Percentiles rank a stretch among this genome's conserved stretches.
Evolutionary conservation across 2,329 filamentous ascomycete species (phyloP).

Genomic region (Alternaria brassicicola): DNA sequence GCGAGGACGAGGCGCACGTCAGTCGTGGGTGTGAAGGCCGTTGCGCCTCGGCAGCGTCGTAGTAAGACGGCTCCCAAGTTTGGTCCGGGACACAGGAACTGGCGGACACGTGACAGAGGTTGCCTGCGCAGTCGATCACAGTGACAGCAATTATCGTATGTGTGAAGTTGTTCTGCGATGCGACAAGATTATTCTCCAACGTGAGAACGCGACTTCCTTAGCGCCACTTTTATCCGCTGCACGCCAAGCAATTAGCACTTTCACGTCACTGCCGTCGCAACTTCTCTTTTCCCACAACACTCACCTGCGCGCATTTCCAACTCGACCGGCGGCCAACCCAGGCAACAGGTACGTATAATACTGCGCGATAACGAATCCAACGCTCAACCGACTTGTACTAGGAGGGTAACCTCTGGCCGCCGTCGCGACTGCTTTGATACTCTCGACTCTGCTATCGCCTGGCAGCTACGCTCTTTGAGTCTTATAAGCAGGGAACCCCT

Average conservation of each 20-base stretch:
- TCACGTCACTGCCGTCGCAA: constrained; percentile 20
- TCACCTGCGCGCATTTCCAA: constrained; percentile 1
- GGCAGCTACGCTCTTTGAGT: too few species aligned
- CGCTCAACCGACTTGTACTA: constrained; percentile 29
- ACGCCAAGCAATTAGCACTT: constrained; percentile 26
- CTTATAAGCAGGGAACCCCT: too few species aligned
- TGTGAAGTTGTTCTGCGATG: neutral
- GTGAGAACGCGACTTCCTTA: constrained; percentile 11
- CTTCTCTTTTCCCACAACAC: constrained; percentile 10
- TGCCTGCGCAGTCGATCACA: neutral
- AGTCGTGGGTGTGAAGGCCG: neutral
- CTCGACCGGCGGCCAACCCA: constrained; percentile 18
- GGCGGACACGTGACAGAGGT: neutral
- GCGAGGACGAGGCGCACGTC: constrained; percentile 4
- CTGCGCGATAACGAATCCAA: constrained; percentile 15
- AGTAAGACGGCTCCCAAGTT: constrained; percentile 13
- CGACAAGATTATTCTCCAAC: neutral
- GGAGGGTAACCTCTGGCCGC: constrained; percentile 34
- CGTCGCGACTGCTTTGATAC: constrained; percentile 21
- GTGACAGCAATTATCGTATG: neutral
- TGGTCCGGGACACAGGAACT: constrained; percentile 6
- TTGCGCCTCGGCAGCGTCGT: constrained; percentile 10
- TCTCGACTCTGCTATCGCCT: too few species aligned
- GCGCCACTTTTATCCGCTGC: constrained; percentile 25
- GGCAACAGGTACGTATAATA: constrained; percentile 31